Percentiles rank a stretch among this genome's conserved stretches.
Evolutionary conservation across 106 monocot genomes (phyloP).

Genomic region (Narthecium ossifragum): DNA sequence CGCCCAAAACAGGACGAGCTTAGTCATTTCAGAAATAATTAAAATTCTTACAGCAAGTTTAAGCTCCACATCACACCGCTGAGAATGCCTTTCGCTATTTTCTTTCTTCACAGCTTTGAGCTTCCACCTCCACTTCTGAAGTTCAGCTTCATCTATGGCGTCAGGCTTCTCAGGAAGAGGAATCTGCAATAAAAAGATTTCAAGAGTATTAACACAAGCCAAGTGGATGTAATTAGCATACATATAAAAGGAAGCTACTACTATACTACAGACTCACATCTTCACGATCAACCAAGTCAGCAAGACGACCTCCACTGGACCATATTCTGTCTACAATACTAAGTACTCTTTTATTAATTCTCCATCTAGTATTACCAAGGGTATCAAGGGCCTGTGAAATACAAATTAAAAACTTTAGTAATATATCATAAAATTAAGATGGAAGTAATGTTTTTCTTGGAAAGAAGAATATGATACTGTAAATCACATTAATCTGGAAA

Average conservation of each 20-base stretch:
- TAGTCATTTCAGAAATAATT: constrained; percentile 1
- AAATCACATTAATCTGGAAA: too few relatives aligned
- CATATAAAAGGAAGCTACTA: background rate
- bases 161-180: constrained; percentile 86
- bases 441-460: too few relatives aligned
- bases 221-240: too few relatives aligned
- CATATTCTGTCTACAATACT: constrained; percentile 94
- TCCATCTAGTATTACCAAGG: constrained; percentile 90
- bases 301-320: constrained; percentile 93
- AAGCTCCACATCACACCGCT: constrained; percentile 92
- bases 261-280: constrained; percentile 69
- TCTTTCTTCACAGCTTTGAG: constrained; percentile 59
- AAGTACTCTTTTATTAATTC: constrained; percentile 85
- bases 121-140: constrained; percentile 88
- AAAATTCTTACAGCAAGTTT: constrained; percentile 81
- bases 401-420: too few relatives aligned
- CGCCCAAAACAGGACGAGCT: background rate
- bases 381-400: constrained; percentile 72
- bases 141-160: constrained; percentile 56
- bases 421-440: too few relatives aligned
- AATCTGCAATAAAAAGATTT: constrained; percentile 38
- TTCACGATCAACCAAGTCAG: constrained; percentile 76
- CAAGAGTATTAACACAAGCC: background rate
- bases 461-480: too few relatives aligned
- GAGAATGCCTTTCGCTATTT: constrained; percentile 91